Evolutionary conservation across 768 basidiomycete genomes (phyloP).

Genomic region (Mycena filopes): DNA sequence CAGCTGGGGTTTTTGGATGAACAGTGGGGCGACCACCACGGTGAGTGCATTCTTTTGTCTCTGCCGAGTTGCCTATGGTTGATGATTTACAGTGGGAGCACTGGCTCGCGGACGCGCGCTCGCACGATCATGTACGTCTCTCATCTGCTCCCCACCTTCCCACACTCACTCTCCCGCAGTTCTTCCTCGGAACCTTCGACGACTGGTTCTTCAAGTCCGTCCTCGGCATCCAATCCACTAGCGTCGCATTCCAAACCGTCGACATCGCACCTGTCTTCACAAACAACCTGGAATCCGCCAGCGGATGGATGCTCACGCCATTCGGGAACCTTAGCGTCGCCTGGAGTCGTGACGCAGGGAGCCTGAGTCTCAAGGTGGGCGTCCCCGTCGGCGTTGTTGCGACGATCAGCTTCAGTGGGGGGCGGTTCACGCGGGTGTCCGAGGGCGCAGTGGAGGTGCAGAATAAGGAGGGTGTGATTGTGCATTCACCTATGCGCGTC

Average conservation of each 20-base stretch:
- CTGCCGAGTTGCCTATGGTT: not conserved
- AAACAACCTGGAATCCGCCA: constrained; percentile 27
- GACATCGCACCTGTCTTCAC: constrained; percentile 35
- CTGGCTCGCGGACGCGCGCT: constrained; percentile 40
- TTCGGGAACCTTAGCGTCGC: constrained; percentile 41
- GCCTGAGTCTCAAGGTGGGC: constrained; percentile 27
- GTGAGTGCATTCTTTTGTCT: constrained; percentile 23
- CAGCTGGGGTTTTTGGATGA: constrained; percentile 45
- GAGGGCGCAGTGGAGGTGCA: not conserved
- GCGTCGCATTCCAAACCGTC: constrained; percentile 39
- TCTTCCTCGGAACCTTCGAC: constrained; percentile 45
- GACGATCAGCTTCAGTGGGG: constrained; percentile 31
- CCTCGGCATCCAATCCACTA: constrained; percentile 38
- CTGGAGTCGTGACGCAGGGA: constrained; percentile 25
- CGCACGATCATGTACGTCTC: constrained; percentile 41
- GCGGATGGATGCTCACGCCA: constrained; percentile 41
- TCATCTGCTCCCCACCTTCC: not conserved
- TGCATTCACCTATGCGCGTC: not conserved
- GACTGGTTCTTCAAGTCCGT: constrained; percentile 43
- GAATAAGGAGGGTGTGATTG: not conserved
- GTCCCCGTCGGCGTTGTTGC: constrained; percentile 40
- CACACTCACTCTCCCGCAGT: constrained; percentile 15
- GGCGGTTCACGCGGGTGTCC: not conserved
- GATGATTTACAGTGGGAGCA: constrained; percentile 43
- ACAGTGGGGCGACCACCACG: constrained; percentile 42